A percentile compares a stretch with the other conserved stretches of the same genome.
phyloP scores from a whole-genome alignment of 352 stramenopile species.

The Hyaloperonospora brassicae region DNA sequence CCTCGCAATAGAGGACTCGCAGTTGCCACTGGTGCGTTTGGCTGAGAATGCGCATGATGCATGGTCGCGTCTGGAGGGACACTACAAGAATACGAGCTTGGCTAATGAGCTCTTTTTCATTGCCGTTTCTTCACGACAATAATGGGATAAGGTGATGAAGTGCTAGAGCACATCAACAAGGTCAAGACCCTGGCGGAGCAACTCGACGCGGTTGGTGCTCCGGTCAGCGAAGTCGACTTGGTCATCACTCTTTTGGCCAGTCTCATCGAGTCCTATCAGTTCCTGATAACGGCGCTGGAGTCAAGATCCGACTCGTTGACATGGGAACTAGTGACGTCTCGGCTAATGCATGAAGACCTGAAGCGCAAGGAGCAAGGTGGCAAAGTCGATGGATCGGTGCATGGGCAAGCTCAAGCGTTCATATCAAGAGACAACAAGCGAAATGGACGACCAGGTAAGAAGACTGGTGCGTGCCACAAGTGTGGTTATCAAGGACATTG shows the following conservation, averaged over 20 bases:
- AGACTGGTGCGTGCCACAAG: slow-evolving; percentile 1
- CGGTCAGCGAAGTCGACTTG: too few relatives aligned
- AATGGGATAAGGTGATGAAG: not conserved
- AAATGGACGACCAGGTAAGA: not conserved
- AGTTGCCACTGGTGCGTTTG: not conserved
- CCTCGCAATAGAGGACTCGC: not conserved
- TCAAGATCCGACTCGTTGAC: too few relatives aligned
- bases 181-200: too few relatives aligned
- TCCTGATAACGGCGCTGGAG: too few relatives aligned
- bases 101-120: slow-evolving; percentile 1
- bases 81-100: not conserved
- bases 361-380: not conserved
- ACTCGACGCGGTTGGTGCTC: too few relatives aligned
- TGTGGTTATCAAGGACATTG: slow-evolving; percentile 10
- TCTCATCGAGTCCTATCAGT: too few relatives aligned
- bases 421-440: not conserved
- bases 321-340: not conserved
- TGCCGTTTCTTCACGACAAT: slow-evolving; percentile 1
- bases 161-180: not conserved
- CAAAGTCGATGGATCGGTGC: not conserved
- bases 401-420: too few relatives aligned
- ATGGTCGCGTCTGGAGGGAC: too few relatives aligned
- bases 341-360: not conserved
- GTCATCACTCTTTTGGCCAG: not conserved
- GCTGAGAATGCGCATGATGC: not conserved